phyloP scores from a whole-genome alignment of 2,329 filamentous ascomycete genomes.

The Aureobasidium uvarum region DNA sequence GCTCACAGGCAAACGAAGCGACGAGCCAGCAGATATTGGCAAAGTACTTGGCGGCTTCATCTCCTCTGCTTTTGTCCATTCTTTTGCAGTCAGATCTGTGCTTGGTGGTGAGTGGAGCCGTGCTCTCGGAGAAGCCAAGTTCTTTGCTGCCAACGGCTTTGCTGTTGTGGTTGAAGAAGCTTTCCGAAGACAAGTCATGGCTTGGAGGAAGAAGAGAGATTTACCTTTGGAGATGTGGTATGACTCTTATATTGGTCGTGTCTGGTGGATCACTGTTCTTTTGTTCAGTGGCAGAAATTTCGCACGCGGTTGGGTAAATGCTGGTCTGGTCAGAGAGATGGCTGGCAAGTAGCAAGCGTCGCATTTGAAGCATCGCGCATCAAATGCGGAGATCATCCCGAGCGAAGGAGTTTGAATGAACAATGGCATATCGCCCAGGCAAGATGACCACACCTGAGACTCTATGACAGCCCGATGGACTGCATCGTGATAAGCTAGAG shows the following conservation, averaged over 20 bases:
- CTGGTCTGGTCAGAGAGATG: slow-evolving; percentile 44
- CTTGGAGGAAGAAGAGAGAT: slow-evolving; percentile 30
- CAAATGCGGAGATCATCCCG: neutral
- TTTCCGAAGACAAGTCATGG: slow-evolving; percentile 30
- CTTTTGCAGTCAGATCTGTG: slow-evolving; percentile 44
- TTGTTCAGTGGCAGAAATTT: slow-evolving; percentile 45
- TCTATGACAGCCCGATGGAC: too few relatives aligned
- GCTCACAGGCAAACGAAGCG: slow-evolving; percentile 38
- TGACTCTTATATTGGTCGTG: slow-evolving; percentile 39
- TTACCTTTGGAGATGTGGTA: slow-evolving; percentile 34
- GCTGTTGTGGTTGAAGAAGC: slow-evolving; percentile 36
- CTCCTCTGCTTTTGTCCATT: slow-evolving; percentile 45
- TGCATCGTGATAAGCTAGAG: neutral
- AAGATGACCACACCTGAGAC: neutral
- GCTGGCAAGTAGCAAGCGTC: slow-evolving; percentile 32
- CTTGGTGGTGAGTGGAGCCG: slow-evolving; percentile 40
- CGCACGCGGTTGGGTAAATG: slow-evolving; percentile 46
- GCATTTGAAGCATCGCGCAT: neutral
- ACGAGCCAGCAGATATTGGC: slow-evolving; percentile 44
- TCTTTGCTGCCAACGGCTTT: slow-evolving; percentile 37
- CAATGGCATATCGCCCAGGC: neutral
- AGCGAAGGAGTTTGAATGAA: neutral
- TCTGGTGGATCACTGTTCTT: slow-evolving; percentile 45
- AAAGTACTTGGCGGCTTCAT: slow-evolving; percentile 47
- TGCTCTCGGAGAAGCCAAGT: slow-evolving; percentile 37